Conservation (phyloP, 257 asterid genomes). For the Anisodus tanguticus region DNA sequence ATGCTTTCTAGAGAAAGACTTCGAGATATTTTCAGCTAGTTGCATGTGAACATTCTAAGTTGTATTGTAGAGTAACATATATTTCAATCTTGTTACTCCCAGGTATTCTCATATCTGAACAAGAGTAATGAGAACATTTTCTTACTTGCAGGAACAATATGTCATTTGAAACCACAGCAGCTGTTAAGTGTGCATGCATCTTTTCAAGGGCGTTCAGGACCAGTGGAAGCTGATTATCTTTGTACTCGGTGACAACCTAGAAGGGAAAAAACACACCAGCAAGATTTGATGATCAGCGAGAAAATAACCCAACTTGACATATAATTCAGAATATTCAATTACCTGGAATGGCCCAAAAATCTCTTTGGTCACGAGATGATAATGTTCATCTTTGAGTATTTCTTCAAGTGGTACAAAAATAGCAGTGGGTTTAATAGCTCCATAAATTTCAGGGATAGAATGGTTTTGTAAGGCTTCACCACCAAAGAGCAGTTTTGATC, state of each 20-base stretch:
- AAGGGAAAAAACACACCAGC: neutral
- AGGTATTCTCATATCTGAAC: neutral
- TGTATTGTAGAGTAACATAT: neutral
- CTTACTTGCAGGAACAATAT: slow-evolving; percentile 78
- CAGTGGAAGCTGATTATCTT: slow-evolving; percentile 64
- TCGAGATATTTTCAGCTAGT: neutral
- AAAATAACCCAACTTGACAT: neutral
- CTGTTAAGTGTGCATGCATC: slow-evolving; percentile 97
- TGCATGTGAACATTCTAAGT: neutral
- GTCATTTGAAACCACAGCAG: slow-evolving; percentile 94
- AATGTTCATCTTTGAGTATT: slow-evolving; percentile 69
- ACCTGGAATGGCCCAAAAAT: slow-evolving; percentile 98
- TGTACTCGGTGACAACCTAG: slow-evolving; percentile 83
- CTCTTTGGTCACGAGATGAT: slow-evolving; percentile 77
- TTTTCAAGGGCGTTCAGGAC: slow-evolving; percentile 73
- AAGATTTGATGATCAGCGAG: neutral
- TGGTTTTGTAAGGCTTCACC: slow-evolving; percentile 81
- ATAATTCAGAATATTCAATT: slow-evolving; percentile 25
- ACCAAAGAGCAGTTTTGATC: slow-evolving; percentile 85
- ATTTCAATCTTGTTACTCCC: neutral
- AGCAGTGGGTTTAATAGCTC: slow-evolving; percentile 98
- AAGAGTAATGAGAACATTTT: neutral
- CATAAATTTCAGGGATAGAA: slow-evolving; percentile 82
- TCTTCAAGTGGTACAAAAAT: slow-evolving; percentile 85
- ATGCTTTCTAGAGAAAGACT: neutral